Evolutionary conservation across 176 grass and related monocot species (phyloP), one percentile per base, ranked within the genome.

Genomic region (Phragmites australis): DNA sequence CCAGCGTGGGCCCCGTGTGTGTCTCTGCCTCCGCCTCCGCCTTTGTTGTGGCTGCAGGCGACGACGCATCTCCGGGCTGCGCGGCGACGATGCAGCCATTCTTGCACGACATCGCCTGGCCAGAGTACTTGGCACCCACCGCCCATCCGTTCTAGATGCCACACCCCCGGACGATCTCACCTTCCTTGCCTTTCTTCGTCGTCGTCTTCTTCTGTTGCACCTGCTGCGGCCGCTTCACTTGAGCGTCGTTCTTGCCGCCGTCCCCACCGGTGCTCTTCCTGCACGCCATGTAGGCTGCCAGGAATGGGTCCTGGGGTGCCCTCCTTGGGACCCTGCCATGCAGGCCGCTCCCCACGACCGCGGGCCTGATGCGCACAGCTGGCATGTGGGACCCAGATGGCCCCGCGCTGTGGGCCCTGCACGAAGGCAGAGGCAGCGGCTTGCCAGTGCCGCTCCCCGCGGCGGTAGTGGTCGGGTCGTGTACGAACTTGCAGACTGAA

Each of bases 271-370:
- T 26, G n/a, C 19, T 15, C 68, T 62, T 84, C 70, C 42, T 45
- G 76, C 76, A 89, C 19, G 53, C 70, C 45, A 89, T 45, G 82
- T 89, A 89, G 61, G 87, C 87, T 1, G 69, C 87, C 5, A 89
- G 62, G 87, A 89, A 89, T 45, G 82, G 87, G 70, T 89, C 81
- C 2, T 32, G 54, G 3, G 67, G 21, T 10, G 10, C 60, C 61
- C 44, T 75, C 76, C 87, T 69, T 32, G 44, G 18, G 1, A 58
- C 51, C 75, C 71, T 43, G 60, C 68, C 54, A 5, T 1, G 83
- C 26, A 67, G 23, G 70, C 61, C 23, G 61, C 69, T 29, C 43
- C n/a, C 45, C 77, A 46, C 34, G 46, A 52, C 4, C 30, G 43
- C 31, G 9, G 68, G 21, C 11, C 42, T 61, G 2, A 10, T 31